Evolutionary conservation across 768 basidiomycete species (phyloP).

Genomic region (Mycena capillaripes): DNA sequence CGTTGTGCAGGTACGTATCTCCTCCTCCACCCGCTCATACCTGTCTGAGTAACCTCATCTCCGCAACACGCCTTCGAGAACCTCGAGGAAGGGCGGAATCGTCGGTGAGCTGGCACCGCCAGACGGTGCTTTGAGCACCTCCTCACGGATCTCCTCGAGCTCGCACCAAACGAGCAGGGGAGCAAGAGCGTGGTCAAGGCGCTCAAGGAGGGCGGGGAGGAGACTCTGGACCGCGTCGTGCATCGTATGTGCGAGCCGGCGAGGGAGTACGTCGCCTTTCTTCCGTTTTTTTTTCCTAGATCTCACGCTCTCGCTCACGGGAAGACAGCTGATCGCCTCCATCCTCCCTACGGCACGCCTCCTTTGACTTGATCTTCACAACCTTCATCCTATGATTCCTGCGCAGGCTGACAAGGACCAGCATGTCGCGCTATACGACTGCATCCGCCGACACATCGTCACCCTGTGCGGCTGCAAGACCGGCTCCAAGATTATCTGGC

Average conservation of each 20-base stretch:
- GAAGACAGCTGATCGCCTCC: constrained; percentile 88
- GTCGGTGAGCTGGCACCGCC: constrained; percentile 84
- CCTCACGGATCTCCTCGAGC: constrained; percentile 81
- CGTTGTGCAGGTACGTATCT: constrained; percentile 78
- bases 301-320: constrained; percentile 84
- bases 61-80: constrained; percentile 89
- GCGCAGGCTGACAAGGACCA: constrained; percentile 93
- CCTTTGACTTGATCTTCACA: too few relatives aligned
- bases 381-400: too few relatives aligned
- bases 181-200: constrained; percentile 90
- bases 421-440: constrained; percentile 84
- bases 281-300: constrained; percentile 65
- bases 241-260: constrained; percentile 90
- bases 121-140: constrained; percentile 86
- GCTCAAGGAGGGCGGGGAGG: constrained; percentile 86
- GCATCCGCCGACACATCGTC: constrained; percentile 89
- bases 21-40: not conserved
- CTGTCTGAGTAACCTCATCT: not conserved
- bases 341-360: constrained; percentile 79
- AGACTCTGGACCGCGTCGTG: constrained; percentile 80
- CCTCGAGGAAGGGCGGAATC: constrained; percentile 88
- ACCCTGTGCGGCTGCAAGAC: constrained; percentile 93
- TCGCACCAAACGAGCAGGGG: constrained; percentile 88
- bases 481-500: constrained; percentile 93
- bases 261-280: constrained; percentile 78